A percentile compares a stretch with the other conserved stretches of the same genome.
Conservation (phyloP, 768 basidiomycete genomes). For the Agrocybe praecox region DNA sequence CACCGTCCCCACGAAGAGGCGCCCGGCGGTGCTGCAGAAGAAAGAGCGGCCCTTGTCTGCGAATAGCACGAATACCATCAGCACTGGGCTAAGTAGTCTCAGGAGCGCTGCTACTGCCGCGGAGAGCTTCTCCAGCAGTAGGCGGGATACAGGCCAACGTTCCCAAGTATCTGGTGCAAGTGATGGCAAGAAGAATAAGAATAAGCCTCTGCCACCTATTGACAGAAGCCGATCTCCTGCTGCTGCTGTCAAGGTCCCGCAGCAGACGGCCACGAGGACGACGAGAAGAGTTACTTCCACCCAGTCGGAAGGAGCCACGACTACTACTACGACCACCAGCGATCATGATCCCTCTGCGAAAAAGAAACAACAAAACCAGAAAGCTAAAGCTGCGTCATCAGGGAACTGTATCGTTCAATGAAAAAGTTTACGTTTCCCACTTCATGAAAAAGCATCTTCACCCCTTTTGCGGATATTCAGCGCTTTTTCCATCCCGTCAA, state of each 20-base stretch:
- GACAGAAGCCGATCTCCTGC: constrained; percentile 5
- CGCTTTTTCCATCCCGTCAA: not conserved
- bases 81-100: constrained; percentile 60
- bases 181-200: constrained; percentile 5
- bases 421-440: constrained; percentile 3
- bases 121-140: constrained; percentile 43
- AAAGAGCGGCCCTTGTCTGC: constrained; percentile 58
- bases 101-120: constrained; percentile 56
- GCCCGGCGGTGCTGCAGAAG: constrained; percentile 16
- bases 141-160: constrained; percentile 24
- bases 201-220: not conserved
- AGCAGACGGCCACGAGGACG: not conserved
- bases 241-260: not conserved
- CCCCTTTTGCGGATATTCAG: not conserved
- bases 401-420: constrained; percentile 50
- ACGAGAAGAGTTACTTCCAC: not conserved
- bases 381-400: constrained; percentile 37
- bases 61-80: constrained; percentile 60
- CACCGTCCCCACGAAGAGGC: constrained; percentile 18
- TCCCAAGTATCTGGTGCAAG: constrained; percentile 18
- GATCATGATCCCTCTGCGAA: constrained; percentile 32
- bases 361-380: constrained; percentile 35
- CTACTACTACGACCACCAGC: constrained; percentile 23
- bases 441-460: not conserved
- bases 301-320: constrained; percentile 4